Evolutionary conservation across 2,329 filamentous ascomycete species (phyloP), one percentile per base, ranked within the genome.

Genomic region (Colletotrichum simmondsii): DNA sequence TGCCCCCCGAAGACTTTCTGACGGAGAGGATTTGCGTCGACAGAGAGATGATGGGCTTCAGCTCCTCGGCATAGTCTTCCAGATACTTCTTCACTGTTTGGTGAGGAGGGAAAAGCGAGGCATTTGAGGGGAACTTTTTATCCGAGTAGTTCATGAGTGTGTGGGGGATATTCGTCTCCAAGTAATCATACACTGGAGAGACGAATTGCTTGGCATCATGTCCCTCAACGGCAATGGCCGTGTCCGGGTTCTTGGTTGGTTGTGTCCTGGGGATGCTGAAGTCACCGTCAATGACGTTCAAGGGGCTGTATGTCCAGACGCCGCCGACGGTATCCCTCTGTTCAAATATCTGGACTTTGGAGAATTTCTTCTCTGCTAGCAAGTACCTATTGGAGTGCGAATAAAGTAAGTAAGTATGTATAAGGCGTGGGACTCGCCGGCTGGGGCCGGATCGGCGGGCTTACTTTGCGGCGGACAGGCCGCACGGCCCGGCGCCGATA

Each of bases 131-230:
- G 77, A 93, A 94, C 1, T 85, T 79, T 3, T 87, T 83, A 72
- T 94, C 92, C 0, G 89, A 90, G 78, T 90, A 95, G 12, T 87
- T 85, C 93, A 96, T 95, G 37, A 95, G 80, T 0, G 85, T 85
- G 70, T 92, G 88, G 0, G 93, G 93, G 46, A 95, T 93, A 79
- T 96, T 96, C 1, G 93, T 94, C 79, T 95, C 92, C 2, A 95
- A 84, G 14, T 85, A 82, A 64, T 93, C 89, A 79, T 95, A 73
- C 58, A 95, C 85, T 0, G 93, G 92, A 3, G 92, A 93, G n/a
- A 92, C 83, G 75, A 94, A 94, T 2, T 87, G 81, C 2, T 88
- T 83, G 37, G 75, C 75, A 1, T 66, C 66, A 22, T 71, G 68
- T 2, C 77, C 74, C 19, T 78, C 77, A n/a, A 79, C 72, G 68